Evolutionary conservation across 1,284 basidiomycete genomes (phyloP).

Genomic region (Pyrrhoderma lamaoense): DNA sequence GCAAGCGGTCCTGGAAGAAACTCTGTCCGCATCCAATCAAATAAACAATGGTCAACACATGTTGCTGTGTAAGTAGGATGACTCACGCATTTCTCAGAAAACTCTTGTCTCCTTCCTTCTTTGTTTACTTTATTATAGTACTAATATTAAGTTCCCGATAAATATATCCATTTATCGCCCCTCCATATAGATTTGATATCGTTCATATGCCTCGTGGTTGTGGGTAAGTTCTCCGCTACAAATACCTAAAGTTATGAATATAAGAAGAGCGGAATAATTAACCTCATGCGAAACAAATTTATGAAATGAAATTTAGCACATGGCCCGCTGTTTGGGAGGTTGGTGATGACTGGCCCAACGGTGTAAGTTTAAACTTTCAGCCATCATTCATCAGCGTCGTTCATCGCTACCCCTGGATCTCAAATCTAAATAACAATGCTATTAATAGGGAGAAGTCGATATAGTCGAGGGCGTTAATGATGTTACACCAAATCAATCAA

Average conservation of each 20-base stretch:
- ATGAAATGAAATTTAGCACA: slow-evolving; percentile 25
- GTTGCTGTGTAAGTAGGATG: slow-evolving; percentile 28
- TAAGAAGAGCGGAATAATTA: too few relatives aligned
- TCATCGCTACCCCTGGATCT: background rate
- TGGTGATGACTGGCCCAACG: slow-evolving; percentile 29
- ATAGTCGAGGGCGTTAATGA: slow-evolving; percentile 35
- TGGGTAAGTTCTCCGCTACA: slow-evolving; percentile 37
- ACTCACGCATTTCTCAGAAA: too few relatives aligned
- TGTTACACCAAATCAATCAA: slow-evolving; percentile 30
- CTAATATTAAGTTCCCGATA: too few relatives aligned
- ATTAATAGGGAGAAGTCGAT: slow-evolving; percentile 28
- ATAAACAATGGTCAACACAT: slow-evolving; percentile 27
- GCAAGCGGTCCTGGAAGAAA: slow-evolving; percentile 30
- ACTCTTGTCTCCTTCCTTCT: too few relatives aligned
- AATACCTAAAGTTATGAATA: too few relatives aligned
- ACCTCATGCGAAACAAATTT: too few relatives aligned
- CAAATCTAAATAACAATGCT: background rate
- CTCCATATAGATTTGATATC: slow-evolving; percentile 27
- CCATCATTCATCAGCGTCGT: background rate
- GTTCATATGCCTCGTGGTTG: slow-evolving; percentile 55
- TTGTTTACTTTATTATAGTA: too few relatives aligned
- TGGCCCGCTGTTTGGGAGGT: slow-evolving; percentile 40
- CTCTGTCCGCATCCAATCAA: slow-evolving; percentile 30
- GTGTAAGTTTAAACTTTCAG: slow-evolving; percentile 14
- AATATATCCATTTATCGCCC: too few relatives aligned